Base-by-base conservation (phyloP, 495 filamentous ascomycete species). In the Penicillium fimorum region DNA sequence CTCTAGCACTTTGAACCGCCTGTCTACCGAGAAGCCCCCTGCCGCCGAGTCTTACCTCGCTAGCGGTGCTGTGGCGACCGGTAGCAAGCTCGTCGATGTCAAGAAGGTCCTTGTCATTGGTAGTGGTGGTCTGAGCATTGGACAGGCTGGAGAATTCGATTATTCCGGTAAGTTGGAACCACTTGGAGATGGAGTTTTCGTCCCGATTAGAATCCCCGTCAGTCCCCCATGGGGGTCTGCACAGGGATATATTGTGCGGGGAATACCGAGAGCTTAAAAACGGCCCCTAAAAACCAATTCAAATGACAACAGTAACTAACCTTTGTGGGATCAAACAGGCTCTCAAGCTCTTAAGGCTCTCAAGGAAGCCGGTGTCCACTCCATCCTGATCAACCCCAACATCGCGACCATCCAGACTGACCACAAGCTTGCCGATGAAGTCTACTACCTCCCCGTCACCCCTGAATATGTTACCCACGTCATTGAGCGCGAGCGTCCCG, bases 331-430 rank as follows among this genome's bases (percentile, higher is more conserved):
- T 35, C 29, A 48, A 51, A 53, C 72, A 96, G 92, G 93, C 47
- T 93, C 92, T n/a, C 92, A 87, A 68, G 93, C 93, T 27, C 89
- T 97, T 65, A 97, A 97, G 79, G 93, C 93, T 17, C 76, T 98
- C 54, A 98, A 96, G 74, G 93, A 97, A 73, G 93, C 95, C 61
- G 88, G 89, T 57, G 92, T 98, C 58, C 86, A 90, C 62, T 96
- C 94, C 3, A 86, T 98, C 56, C 84, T 98, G 53, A 92, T 98
- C 77, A 98, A 98, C 74, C 94, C 93, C 45, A 98, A 98, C 71
- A 98, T 98, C 63, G 93, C 93, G 37, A 98, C 93, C 27, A 98
- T 98, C 65, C 93, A 98, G 73, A 98, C 93, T 35, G 93, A 96
- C 24, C 95, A 96, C 77, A 96, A 96, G 60, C 82, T 98, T 48